Conservation (phyloP, 2,329 filamentous ascomycete genomes). For the Albifimbria verrucaria region DNA sequence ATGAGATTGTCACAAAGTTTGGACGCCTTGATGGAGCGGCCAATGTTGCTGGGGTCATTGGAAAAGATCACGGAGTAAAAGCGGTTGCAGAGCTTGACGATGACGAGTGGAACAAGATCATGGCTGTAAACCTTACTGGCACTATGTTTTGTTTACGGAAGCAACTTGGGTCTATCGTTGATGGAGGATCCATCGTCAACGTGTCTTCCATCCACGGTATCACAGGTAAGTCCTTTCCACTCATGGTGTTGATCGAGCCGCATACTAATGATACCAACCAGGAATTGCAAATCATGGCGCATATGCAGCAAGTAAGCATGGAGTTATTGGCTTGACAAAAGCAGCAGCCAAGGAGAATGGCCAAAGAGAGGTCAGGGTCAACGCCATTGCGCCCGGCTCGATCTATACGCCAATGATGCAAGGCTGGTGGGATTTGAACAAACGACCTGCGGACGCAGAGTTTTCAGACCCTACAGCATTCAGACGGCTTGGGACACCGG, state of each 20-base stretch:
- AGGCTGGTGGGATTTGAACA: slow-evolving; percentile 33
- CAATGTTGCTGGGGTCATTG: slow-evolving; percentile 53
- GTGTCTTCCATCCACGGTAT: slow-evolving; percentile 43
- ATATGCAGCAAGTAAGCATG: slow-evolving; percentile 32
- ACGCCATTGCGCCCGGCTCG: slow-evolving; percentile 43
- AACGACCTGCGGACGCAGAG: slow-evolving; percentile 30
- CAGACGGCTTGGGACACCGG: slow-evolving; percentile 40
- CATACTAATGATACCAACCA: not conserved
- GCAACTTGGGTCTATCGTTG: slow-evolving; percentile 34
- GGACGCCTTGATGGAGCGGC: slow-evolving; percentile 53
- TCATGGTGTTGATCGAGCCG: not conserved
- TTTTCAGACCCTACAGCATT: slow-evolving; percentile 41
- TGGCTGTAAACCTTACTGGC: slow-evolving; percentile 47
- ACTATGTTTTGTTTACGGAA: slow-evolving; percentile 49
- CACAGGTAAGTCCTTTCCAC: slow-evolving; percentile 33
- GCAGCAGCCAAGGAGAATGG: slow-evolving; percentile 32
- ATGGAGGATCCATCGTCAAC: slow-evolving; percentile 57
- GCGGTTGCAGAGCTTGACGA: slow-evolving; percentile 41
- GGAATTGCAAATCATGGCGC: slow-evolving; percentile 27
- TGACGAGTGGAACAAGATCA: slow-evolving; percentile 45
- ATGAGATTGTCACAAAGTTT: slow-evolving; percentile 41
- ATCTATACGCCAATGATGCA: slow-evolving; percentile 48
- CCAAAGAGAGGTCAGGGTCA: slow-evolving; percentile 37
- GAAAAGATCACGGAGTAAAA: slow-evolving; percentile 37
- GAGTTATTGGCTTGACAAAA: slow-evolving; percentile 28